Percentiles rank a stretch among this genome's conserved stretches.
Evolutionary conservation across 2,329 filamentous ascomycete genomes (phyloP).

Genomic region (Cladosporium sp.): DNA sequence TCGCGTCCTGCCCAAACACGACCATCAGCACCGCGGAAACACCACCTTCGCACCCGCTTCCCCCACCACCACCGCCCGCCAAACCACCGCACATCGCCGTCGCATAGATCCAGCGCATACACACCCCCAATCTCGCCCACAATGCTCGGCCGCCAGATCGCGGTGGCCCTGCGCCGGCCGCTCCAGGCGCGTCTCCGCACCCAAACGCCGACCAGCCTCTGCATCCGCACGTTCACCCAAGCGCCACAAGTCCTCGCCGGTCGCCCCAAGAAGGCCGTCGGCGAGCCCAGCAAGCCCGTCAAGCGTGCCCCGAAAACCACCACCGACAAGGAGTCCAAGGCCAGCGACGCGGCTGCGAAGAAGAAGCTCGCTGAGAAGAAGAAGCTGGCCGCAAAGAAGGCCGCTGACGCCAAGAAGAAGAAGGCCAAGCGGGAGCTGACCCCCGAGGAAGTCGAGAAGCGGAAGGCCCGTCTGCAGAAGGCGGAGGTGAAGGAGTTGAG

Average conservation of each 20-base stretch:
- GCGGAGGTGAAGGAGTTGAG: constrained; percentile 31
- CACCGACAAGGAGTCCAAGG: constrained; percentile 14
- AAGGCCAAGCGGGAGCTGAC: constrained; percentile 11
- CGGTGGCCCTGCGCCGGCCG: constrained; percentile 20
- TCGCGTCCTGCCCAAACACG: constrained; percentile 2
- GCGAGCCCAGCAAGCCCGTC: constrained; percentile 26
- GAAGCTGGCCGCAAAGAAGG: constrained; percentile 21
- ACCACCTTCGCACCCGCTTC: not conserved
- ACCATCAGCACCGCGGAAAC: not conserved
- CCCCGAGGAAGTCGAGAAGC: constrained; percentile 13
- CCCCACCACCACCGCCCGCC: not conserved
- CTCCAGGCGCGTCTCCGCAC: constrained; percentile 14
- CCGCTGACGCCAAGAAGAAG: constrained; percentile 14
- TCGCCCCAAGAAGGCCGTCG: constrained; percentile 27
- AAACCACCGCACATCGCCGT: not conserved
- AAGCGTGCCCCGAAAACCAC: constrained; percentile 26
- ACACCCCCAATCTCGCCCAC: not conserved
- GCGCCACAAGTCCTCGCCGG: constrained; percentile 21
- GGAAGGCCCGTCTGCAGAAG: constrained; percentile 11
- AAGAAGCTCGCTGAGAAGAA: constrained; percentile 17
- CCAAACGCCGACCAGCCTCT: constrained; percentile 11
- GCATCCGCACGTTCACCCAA: constrained; percentile 11
- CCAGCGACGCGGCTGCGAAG: constrained; percentile 8
- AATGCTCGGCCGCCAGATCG: constrained; percentile 20
- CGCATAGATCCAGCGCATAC: not conserved